These are phyloP conservation scores for Persicaria maculosa DNA, from an alignment of 148 eudicot genomes.

Conservation along the genomic window DNA sequence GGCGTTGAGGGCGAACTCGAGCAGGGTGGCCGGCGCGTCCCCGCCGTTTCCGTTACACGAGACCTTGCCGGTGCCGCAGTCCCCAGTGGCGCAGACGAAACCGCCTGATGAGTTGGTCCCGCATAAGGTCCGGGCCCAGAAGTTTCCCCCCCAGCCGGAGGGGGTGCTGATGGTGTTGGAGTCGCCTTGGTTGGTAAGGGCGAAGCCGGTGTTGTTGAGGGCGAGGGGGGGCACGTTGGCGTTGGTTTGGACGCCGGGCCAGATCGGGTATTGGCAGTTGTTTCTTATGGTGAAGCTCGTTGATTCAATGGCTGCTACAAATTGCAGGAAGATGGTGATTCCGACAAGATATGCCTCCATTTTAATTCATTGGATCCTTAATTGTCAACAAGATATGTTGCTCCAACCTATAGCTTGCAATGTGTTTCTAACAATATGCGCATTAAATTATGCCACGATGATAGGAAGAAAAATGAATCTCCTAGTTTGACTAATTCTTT, in stretches of 20 bases:
- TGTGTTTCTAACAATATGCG: no score
- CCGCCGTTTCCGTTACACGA: neutral
- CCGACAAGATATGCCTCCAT: no score
- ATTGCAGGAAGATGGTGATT: no score
- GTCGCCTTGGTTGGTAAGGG: conserved; percentile 16
- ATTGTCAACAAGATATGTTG: no score
- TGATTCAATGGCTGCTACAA: neutral
- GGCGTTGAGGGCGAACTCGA: conserved; percentile 9
- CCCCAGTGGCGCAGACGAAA: neutral
- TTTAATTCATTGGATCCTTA: no score
- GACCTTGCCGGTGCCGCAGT: conserved; percentile 4
- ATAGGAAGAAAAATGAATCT: no score
- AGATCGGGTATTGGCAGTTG: conserved; percentile 38
- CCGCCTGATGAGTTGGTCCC: neutral
- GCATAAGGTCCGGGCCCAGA: conserved; percentile 11
- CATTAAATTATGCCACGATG: neutral
- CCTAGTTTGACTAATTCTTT: neutral
- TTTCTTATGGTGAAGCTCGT: conserved; percentile 26
- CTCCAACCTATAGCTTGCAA: no score
- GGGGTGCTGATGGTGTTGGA: conserved; percentile 18
- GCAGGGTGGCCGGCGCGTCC: conserved; percentile 4
- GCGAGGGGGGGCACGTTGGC: neutral
- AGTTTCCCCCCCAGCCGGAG: conserved; percentile 40
- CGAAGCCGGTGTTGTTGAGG: conserved; percentile 29
- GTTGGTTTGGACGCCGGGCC: conserved; percentile 42